Percentiles rank a stretch among this genome's conserved stretches.
Evolutionary conservation across 179 eudicot species (phyloP).

Genomic region (Amaranthus tricolor): DNA sequence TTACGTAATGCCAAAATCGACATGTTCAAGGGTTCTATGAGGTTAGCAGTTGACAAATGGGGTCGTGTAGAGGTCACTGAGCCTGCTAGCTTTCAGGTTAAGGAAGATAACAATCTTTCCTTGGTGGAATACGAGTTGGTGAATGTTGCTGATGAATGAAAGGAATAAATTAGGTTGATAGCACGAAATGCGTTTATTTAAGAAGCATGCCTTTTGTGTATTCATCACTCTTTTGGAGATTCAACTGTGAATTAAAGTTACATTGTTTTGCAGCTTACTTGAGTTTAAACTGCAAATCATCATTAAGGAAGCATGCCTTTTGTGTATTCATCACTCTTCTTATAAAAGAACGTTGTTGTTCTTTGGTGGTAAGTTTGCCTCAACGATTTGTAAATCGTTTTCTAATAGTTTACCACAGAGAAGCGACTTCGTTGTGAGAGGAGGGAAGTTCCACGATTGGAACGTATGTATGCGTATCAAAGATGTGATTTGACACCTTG

Average conservation of each 20-base stretch:
- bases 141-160: conserved; percentile 51
- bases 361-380: neutral
- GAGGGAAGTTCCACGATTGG: too few species aligned
- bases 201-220: conserved; percentile 1
- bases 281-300: conserved; percentile 15
- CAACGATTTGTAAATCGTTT: too few species aligned
- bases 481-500: too few species aligned
- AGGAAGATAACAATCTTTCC: conserved; percentile 80
- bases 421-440: too few species aligned
- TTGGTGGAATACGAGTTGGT: conserved; percentile 79
- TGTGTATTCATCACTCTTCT: conserved; percentile 16
- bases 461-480: too few species aligned
- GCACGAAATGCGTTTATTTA: conserved; percentile 7
- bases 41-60: conserved; percentile 88
- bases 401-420: too few species aligned
- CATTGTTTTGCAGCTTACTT: too few species aligned
- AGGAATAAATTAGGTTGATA: conserved; percentile 1
- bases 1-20: conserved; percentile 87
- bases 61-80: conserved; percentile 65
- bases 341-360: conserved; percentile 1
- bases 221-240: conserved; percentile 16
- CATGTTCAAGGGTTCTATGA: conserved; percentile 86
- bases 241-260: neutral
- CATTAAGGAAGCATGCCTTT: conserved; percentile 26
- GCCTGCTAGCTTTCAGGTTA: conserved; percentile 59